Base-by-base conservation (phyloP, 345 rosid genomes). In the Populus simonii region DNA sequence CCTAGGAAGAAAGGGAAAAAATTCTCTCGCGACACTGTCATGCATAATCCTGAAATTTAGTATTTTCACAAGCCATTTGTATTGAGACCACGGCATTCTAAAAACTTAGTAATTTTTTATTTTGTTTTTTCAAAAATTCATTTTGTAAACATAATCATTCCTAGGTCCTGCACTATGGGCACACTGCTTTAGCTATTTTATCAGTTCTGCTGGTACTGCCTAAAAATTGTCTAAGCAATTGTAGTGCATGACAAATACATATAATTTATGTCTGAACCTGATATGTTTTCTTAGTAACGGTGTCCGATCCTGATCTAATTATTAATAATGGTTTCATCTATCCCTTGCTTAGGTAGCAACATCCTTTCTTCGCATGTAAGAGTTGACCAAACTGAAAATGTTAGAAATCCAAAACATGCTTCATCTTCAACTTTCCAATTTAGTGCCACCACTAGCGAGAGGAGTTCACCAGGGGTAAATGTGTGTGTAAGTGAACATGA, bases 401-500 rank as follows among this genome's bases (percentile, higher is more conserved):
- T 25, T 33, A 72, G 29, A 53, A 65, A 33, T 47, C 51, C 66
- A 15, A 17, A 3, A 33, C 39, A 23, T 63, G 16, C 51, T 66
- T 71, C 63, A 8, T 35, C 81, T 55, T 57, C 41, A 35, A 35
- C 63, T 25, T 22, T 31, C 43, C 81, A 62, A 17, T 41, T 62
- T 29, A 38, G 22, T 41, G 69, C 68, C 39, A 3, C 47, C 15
- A 39, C 66, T 13, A 65, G 16, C 11, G 83, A 72, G 38, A 71
- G 53, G 69, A 74, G 41, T 68, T 78, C 75, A 65, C 78, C 75
- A 49, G 29, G 41, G 75, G 66, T 80, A 18, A 20, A 68, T 31
- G 81, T 80, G 38, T 71, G 57, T 33, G 31, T 74, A 62, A 74
- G 61, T 17, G 66, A 36, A 38, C 15, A 33, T 8, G 85, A 79